A percentile compares a stretch with the other conserved stretches of the same genome.
Conservation (phyloP, 768 basidiomycete species). For the Neoboletus brunneissimus region DNA sequence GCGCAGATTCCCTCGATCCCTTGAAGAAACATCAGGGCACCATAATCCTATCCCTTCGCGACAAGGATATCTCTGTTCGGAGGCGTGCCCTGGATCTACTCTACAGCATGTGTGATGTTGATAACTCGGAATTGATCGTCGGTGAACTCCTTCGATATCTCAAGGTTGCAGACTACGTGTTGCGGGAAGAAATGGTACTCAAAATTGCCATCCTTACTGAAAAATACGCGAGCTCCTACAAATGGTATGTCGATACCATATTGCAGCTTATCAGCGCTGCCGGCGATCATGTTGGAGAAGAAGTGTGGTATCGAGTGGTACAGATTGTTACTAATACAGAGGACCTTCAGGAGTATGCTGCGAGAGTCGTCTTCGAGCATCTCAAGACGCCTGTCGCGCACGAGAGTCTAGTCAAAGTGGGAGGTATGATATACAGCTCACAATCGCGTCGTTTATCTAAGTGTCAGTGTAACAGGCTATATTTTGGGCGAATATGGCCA, state of each 20-base stretch:
- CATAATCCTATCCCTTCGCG: constrained; percentile 90
- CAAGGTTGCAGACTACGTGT: constrained; percentile 92
- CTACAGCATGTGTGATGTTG: constrained; percentile 99
- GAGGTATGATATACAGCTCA: constrained; percentile 51
- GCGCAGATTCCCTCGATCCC: constrained; percentile 84
- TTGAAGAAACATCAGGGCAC: constrained; percentile 96
- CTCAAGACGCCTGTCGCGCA: constrained; percentile 82
- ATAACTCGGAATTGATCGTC: constrained; percentile 94
- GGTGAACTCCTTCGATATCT: constrained; percentile 93
- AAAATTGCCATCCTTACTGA: constrained; percentile 99
- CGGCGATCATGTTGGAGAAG: constrained; percentile 98
- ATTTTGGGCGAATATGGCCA: constrained; percentile 98
- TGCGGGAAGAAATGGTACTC: constrained; percentile 97
- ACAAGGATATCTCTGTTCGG: constrained; percentile 96
- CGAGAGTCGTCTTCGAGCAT: constrained; percentile 87
- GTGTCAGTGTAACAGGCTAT: constrained; percentile 59
- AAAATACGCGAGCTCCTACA: constrained; percentile 95
- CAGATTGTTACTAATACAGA: constrained; percentile 99
- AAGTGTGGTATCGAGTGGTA: constrained; percentile 99
- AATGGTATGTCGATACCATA: constrained; percentile 99
- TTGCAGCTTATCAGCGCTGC: constrained; percentile 93
- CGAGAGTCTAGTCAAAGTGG: constrained; percentile 94
- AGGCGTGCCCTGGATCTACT: constrained; percentile 91
- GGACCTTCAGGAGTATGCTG: constrained; percentile 95
- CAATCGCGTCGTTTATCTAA: constrained; percentile 10